Conservation (phyloP, 495 filamentous ascomycete genomes). For the Podospora pseudocomata region DNA sequence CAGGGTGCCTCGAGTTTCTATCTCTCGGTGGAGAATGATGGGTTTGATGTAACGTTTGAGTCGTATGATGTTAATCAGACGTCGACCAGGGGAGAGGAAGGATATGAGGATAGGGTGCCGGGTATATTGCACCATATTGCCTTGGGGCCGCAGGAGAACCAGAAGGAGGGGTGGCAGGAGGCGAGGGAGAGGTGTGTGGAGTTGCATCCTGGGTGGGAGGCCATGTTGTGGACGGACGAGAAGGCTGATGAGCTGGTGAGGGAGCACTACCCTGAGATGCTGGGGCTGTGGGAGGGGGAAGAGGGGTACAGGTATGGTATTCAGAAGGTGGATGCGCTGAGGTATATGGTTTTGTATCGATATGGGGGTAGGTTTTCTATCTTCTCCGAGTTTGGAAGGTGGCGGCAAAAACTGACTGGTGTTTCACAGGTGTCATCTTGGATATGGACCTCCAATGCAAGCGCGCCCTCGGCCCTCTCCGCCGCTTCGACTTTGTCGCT, state of each 20-base stretch:
- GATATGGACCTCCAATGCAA: slow-evolving; percentile 45
- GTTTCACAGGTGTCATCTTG: slow-evolving; percentile 31
- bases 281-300: slow-evolving; percentile 26
- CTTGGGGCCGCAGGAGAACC: slow-evolving; percentile 25
- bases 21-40: slow-evolving; percentile 29
- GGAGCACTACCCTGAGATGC: slow-evolving; percentile 31
- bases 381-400: background rate
- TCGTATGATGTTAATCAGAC: slow-evolving; percentile 33
- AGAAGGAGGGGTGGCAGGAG: slow-evolving; percentile 30
- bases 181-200: slow-evolving; percentile 37
- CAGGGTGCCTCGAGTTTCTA: slow-evolving; percentile 26
- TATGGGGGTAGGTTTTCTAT: slow-evolving; percentile 28
- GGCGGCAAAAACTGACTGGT: background rate
- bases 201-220: slow-evolving; percentile 38
- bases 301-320: slow-evolving; percentile 33
- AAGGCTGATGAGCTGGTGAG: slow-evolving; percentile 29
- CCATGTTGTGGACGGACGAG: slow-evolving; percentile 38
- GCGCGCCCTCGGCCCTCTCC: slow-evolving; percentile 37
- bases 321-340: slow-evolving; percentile 36
- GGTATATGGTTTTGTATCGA: slow-evolving; percentile 38
- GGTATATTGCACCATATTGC: slow-evolving; percentile 41
- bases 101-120: slow-evolving; percentile 34
- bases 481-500: slow-evolving; percentile 41
- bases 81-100: slow-evolving; percentile 19
- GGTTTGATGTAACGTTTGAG: slow-evolving; percentile 41